Conservation (phyloP, 1,284 basidiomycete genomes). For the Leccinum pachyderme region DNA sequence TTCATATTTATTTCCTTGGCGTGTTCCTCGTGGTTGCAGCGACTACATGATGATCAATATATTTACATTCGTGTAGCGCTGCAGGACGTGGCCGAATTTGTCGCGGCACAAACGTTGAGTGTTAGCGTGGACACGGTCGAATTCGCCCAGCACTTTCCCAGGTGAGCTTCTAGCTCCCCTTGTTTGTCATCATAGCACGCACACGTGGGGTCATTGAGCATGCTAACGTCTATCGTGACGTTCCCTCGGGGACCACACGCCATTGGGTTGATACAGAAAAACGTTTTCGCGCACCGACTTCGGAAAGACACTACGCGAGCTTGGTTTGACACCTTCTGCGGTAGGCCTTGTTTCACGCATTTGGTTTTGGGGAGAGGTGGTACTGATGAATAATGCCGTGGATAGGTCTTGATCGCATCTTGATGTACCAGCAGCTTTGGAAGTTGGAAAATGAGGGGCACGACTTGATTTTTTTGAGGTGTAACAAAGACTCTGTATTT, state of each 20-base stretch:
- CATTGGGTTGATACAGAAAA: constrained; percentile 47
- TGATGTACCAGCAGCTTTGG: constrained; percentile 2
- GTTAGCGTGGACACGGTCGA: constrained; percentile 75
- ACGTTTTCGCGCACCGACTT: constrained; percentile 63
- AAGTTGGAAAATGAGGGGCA: neutral
- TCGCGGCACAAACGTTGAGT: constrained; percentile 69
- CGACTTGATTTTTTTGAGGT: neutral
- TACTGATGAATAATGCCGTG: neutral
- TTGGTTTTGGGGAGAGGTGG: neutral
- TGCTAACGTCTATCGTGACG: neutral
- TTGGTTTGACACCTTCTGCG: constrained; percentile 78
- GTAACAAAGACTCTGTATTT: too few relatives aligned
- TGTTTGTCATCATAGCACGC: neutral
- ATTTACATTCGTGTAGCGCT: constrained; percentile 53
- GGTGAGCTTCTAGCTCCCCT: constrained; percentile 45
- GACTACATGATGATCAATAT: neutral
- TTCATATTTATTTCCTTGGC: neutral
- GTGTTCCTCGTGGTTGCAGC: neutral
- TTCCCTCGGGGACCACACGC: neutral
- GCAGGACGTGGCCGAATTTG: constrained; percentile 80
- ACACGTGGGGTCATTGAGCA: neutral
- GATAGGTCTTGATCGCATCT: constrained; percentile 54
- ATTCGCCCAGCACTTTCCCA: constrained; percentile 80
- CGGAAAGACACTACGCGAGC: constrained; percentile 63
- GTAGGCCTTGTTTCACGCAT: constrained; percentile 39